A percentile compares a stretch with the other conserved stretches of the same genome.
Conservation (phyloP, 768 basidiomycete genomes). For the Agaricus sinodeliciosus region DNA sequence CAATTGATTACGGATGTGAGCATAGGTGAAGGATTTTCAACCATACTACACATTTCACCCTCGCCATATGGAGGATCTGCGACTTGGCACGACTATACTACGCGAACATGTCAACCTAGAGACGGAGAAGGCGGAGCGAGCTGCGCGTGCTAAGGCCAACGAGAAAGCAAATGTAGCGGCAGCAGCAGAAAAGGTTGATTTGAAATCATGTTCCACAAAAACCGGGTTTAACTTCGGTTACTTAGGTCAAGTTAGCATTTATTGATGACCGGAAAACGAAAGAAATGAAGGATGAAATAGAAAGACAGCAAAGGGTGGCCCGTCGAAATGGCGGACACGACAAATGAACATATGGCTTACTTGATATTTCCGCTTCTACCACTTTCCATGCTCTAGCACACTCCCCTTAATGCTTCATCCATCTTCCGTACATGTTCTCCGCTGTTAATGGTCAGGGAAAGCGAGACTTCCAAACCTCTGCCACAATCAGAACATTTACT, state of each 20-base stretch:
- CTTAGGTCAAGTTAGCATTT: slow-evolving; percentile 70
- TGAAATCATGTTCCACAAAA: not conserved
- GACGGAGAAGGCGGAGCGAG: slow-evolving; percentile 41
- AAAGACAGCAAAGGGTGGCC: slow-evolving; percentile 43
- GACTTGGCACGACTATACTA: slow-evolving; percentile 59
- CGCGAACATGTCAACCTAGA: slow-evolving; percentile 54
- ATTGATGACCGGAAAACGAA: slow-evolving; percentile 71
- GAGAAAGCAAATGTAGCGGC: slow-evolving; percentile 54
- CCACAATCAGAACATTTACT: no score
- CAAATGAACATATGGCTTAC: no score
- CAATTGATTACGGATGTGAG: slow-evolving; percentile 7
- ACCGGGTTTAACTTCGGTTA: not conserved
- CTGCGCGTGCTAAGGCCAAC: slow-evolving; percentile 39
- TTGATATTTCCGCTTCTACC: no score
- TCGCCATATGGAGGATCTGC: slow-evolving; percentile 45
- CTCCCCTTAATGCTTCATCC: no score
- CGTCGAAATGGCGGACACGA: slow-evolving; percentile 18
- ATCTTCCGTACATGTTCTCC: no score
- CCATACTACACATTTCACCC: slow-evolving; percentile 64
- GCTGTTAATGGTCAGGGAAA: no score
- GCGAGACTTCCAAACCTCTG: no score
- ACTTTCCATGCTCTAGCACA: no score
- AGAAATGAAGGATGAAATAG: slow-evolving; percentile 47
- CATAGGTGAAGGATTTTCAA: slow-evolving; percentile 64
- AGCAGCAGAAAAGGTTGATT: slow-evolving; percentile 47